A percentile compares a stretch with the other conserved stretches of the same genome.
These are phyloP conservation scores for Solanum lignicaule DNA, from an alignment of 257 asterid species.

Conservation along the genomic window DNA sequence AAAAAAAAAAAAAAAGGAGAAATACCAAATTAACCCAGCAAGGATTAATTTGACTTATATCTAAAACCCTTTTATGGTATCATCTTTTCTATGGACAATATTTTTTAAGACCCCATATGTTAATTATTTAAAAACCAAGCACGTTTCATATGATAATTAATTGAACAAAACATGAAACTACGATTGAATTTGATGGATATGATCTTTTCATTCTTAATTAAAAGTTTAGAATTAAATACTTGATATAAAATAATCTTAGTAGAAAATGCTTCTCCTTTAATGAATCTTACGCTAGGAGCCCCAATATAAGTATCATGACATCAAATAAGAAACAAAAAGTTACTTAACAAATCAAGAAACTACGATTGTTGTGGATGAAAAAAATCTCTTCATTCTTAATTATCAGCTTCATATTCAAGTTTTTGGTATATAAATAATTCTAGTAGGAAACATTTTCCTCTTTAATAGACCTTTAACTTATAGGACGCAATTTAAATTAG, in stretches of 20 bases:
- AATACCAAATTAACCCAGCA: neutral
- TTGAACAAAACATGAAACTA: neutral
- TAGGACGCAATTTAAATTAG: no score
- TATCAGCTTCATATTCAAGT: neutral
- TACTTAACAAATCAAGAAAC: neutral
- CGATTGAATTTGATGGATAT: neutral
- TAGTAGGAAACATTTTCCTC: neutral
- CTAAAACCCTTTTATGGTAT: neutral
- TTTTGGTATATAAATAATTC: neutral
- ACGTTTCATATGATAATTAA: neutral
- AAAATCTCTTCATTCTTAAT: neutral
- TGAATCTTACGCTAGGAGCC: accelerated
- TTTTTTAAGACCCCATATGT: neutral
- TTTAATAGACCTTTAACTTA: no score
- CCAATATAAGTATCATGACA: neutral
- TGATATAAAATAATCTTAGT: neutral
- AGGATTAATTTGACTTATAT: neutral
- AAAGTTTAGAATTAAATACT: neutral
- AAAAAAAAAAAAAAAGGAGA: neutral
- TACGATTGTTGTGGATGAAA: neutral
- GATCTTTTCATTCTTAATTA: neutral
- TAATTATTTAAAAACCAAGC: neutral
- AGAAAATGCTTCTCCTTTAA: neutral
- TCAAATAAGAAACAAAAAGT: neutral
- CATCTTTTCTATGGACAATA: neutral